Conservation (phyloP, 495 filamentous ascomycete genomes). For the Hypoxylon rickii region DNA sequence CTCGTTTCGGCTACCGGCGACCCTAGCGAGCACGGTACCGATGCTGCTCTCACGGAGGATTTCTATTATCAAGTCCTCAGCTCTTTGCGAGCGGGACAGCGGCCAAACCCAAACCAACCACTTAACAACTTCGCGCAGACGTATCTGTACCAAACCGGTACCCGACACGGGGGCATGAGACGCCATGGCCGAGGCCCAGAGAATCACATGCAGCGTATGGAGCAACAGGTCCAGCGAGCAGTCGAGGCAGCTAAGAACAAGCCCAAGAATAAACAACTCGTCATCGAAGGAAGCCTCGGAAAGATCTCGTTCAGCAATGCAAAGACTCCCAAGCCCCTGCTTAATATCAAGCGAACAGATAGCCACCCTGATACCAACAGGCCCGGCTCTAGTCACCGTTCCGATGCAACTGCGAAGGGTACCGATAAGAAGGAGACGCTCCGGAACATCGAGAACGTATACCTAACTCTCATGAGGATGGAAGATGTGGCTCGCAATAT, state of each 20-base stretch:
- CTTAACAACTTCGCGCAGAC: constrained; percentile 96
- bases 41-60: constrained; percentile 82
- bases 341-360: constrained; percentile 93
- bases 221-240: constrained; percentile 96
- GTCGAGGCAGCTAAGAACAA: constrained; percentile 96
- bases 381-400: constrained; percentile 54
- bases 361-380: constrained; percentile 57
- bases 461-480: constrained; percentile 84
- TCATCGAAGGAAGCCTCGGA: constrained; percentile 95
- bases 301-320: constrained; percentile 99
- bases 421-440: constrained; percentile 83
- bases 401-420: constrained; percentile 48
- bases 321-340: constrained; percentile 89
- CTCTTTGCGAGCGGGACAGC: constrained; percentile 85
- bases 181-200: constrained; percentile 79
- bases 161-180: constrained; percentile 70
- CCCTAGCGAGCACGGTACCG: constrained; percentile 75
- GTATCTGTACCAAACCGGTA: constrained; percentile 91
- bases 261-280: constrained; percentile 97
- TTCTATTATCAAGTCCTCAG: constrained; percentile 99
- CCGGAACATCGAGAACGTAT: constrained; percentile 82
- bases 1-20: constrained; percentile 90
- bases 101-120: constrained; percentile 87
- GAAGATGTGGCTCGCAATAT: constrained; percentile 94
- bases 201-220: constrained; percentile 98